A percentile compares a stretch with the other conserved stretches of the same genome.
These are phyloP conservation scores for Aspergillus affinis DNA, from an alignment of 495 filamentous ascomycete species.

Conservation along the genomic window DNA sequence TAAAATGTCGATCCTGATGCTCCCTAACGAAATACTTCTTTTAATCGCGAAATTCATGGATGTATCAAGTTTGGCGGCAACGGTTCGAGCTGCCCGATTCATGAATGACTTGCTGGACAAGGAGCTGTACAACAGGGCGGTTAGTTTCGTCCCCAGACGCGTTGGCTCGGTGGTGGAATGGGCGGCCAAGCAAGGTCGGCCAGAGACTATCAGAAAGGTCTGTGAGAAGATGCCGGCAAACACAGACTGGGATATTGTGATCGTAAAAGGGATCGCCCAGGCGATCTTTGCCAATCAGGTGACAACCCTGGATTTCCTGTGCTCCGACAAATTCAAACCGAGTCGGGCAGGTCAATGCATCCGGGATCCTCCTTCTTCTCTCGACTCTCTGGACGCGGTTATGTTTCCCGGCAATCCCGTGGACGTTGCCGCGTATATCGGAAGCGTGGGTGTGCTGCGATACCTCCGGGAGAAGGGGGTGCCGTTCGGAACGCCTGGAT, in stretches of 20 bases:
- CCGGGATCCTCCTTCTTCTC: too few species aligned
- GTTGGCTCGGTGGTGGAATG: not conserved
- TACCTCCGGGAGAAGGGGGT: not conserved
- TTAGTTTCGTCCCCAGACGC: not conserved
- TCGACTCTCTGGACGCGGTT: too few species aligned
- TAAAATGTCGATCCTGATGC: not conserved
- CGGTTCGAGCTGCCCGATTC: not conserved
- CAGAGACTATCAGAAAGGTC: not conserved
- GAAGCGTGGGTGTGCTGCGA: not conserved
- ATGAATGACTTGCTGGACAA: not conserved
- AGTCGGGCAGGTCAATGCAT: too few species aligned
- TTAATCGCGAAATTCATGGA: not conserved
- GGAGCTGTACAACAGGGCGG: not conserved
- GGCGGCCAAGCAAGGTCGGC: not conserved
- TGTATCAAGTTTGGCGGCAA: not conserved
- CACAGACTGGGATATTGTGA: not conserved
- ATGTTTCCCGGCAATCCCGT: not conserved
- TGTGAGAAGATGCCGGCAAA: not conserved
- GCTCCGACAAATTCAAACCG: too few species aligned
- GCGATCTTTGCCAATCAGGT: not conserved
- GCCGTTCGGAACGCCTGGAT: not conserved
- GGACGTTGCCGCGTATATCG: not conserved
- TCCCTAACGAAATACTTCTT: not conserved
- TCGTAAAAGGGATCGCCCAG: not conserved
- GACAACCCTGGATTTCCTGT: too few species aligned